A percentile compares a stretch with the other conserved stretches of the same genome.
phyloP scores from a whole-genome alignment of 108 stramenopile species.

The Nitzschia sp. region DNA sequence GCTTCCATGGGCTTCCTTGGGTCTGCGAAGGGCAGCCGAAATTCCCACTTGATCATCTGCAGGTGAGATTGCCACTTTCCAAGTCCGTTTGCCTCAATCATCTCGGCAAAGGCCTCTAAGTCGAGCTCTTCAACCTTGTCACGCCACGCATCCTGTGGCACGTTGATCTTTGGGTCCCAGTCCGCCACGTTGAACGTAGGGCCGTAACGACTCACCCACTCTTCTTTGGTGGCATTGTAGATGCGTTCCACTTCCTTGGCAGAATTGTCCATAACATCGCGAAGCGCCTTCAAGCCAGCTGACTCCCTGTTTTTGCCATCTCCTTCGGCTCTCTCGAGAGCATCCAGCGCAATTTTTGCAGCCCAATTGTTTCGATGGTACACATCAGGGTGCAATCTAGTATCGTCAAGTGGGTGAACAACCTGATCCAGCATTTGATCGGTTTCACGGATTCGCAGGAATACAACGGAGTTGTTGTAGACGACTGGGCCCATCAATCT shows the following conservation, averaged over 20 bases:
- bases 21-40: slow-evolving; percentile 84
- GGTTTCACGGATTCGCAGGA: slow-evolving; percentile 76
- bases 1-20: slow-evolving; percentile 85
- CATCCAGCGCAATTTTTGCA: slow-evolving; percentile 83
- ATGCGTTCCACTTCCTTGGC: slow-evolving; percentile 71
- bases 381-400: slow-evolving; percentile 88
- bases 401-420: slow-evolving; percentile 87
- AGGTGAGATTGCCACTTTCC: slow-evolving; percentile 84
- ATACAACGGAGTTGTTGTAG: slow-evolving; percentile 90
- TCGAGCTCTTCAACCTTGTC: slow-evolving; percentile 90
- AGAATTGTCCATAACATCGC: slow-evolving; percentile 84
- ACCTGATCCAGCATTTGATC: slow-evolving; percentile 23
- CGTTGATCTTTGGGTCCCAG: slow-evolving; percentile 78
- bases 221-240: slow-evolving; percentile 70
- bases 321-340: slow-evolving; percentile 68
- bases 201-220: slow-evolving; percentile 81
- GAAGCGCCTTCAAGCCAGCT: slow-evolving; percentile 65
- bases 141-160: slow-evolving; percentile 75
- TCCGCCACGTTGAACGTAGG: slow-evolving; percentile 67
- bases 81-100: slow-evolving; percentile 67
- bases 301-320: slow-evolving; percentile 46
- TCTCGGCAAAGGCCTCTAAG: slow-evolving; percentile 80
- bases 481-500: slow-evolving; percentile 81
- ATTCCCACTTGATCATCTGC: slow-evolving; percentile 92
- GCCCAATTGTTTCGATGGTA: slow-evolving; percentile 87